Evolutionary conservation across 2,329 filamentous ascomycete genomes (phyloP), one percentile per base, ranked within the genome.

Genomic region (Colletotrichum caudatum): DNA sequence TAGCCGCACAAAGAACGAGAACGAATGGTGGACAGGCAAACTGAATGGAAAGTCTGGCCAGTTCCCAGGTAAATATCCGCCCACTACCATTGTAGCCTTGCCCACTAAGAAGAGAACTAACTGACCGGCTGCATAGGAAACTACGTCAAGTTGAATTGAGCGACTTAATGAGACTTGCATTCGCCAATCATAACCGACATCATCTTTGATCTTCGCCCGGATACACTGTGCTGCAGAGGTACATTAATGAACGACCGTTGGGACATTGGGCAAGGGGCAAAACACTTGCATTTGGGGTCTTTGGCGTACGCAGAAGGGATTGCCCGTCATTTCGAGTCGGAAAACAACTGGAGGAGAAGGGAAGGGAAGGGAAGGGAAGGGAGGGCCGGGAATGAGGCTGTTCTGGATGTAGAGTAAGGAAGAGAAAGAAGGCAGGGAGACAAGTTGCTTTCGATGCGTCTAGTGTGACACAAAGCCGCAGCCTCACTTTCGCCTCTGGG

Each of bases 11-110:
- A 87, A 89, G 74, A 98, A 97, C 77, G 91, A 94, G 63, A 98
- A 99, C 76, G 96, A 99, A 82, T 99, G 96, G 96, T 99, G 96
- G 96, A 91, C 88, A 11, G 96, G 96, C 48, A 93, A 90, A 79
- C 79, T 97, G 65, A 87, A 92, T 71, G 94, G 93, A 60, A 92
- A 92, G 82, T 86, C 93, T 78, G 96, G 96, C 35, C 95, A 98
- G 79, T 99, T 99, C 81, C 96, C 96, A 83, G 96, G 96, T 97
- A 86, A 44, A 58, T 53, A 37, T 29, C 14, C 9, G n/a, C 41
- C 41, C 6, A 20, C 9, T 41, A 14, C 11, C 16, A 23, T 29
- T 41, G 37, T 20, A 46, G 26, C 11, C 50, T 46, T 46, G 44
- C 58, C 14, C n/a, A n/a, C n/a, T n/a, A 39, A 44, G 20, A 44